Percentiles rank a stretch among this genome's conserved stretches.
phyloP scores from a whole-genome alignment of 2,329 filamentous ascomycete genomes.

The Pseudogymnoascus sp. region DNA sequence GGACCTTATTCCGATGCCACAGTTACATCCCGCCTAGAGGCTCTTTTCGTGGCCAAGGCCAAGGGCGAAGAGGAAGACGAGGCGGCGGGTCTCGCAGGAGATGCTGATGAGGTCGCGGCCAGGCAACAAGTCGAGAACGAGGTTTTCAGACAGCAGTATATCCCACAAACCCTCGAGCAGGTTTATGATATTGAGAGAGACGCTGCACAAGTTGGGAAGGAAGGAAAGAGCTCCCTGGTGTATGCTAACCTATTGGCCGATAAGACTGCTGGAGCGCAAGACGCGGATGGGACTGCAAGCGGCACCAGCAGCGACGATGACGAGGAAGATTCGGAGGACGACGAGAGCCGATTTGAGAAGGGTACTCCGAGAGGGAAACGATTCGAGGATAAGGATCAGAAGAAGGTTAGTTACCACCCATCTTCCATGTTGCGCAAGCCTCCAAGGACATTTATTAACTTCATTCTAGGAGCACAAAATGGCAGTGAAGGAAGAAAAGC shows the following conservation, averaged over 20 bases:
- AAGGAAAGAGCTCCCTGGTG: slow-evolving; percentile 68
- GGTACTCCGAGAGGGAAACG: slow-evolving; percentile 70
- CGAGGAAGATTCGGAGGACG: slow-evolving; percentile 36
- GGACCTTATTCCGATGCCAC: slow-evolving; percentile 54
- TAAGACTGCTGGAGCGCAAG: slow-evolving; percentile 42
- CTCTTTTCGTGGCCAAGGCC: slow-evolving; percentile 54
- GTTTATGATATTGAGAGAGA: slow-evolving; percentile 96
- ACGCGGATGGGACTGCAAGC: slow-evolving; percentile 35
- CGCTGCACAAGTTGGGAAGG: slow-evolving; percentile 65
- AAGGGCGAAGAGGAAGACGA: slow-evolving; percentile 49
- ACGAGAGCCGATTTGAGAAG: slow-evolving; percentile 54
- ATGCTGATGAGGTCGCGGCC: slow-evolving; percentile 45
- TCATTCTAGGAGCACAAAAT: slow-evolving; percentile 62
- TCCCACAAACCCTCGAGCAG: slow-evolving; percentile 89
- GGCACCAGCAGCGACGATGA: slow-evolving; percentile 32
- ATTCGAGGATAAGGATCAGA: slow-evolving; percentile 86
- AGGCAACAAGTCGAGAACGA: slow-evolving; percentile 74
- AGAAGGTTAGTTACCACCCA: slow-evolving; percentile 49
- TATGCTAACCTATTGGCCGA: slow-evolving; percentile 80
- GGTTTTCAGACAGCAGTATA: slow-evolving; percentile 93
- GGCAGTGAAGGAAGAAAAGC: slow-evolving; percentile 89
- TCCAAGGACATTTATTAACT: slow-evolving; percentile 21
- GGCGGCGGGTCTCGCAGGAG: slow-evolving; percentile 42
- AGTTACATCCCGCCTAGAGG: slow-evolving; percentile 56
- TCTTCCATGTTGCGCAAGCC: neutral